Base-by-base conservation (phyloP, 169 alveolate genomes). In the Cryptosporidium sp. region DNA sequence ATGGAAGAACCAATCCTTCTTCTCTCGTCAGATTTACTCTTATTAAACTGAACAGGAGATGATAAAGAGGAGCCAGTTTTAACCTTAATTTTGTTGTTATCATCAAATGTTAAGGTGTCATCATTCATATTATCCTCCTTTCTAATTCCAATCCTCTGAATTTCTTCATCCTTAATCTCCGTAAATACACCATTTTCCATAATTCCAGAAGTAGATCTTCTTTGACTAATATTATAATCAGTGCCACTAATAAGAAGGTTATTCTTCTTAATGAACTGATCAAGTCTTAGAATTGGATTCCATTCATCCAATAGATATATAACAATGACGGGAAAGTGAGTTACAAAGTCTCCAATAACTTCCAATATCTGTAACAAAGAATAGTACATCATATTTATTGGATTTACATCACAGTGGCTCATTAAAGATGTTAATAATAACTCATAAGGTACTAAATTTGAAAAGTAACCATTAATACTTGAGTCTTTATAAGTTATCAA, bases 1-100 rank as follows among this genome's bases (percentile, higher is more conserved):
- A 62, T 69, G 35, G 89, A 65, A 10, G 89, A 80, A 12, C 89
- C 65, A 12, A 31, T 12, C 33, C 89, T 80, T 39, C 89, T 80
- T n/a, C 80, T 80, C 48, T 80, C 89, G 7, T 80, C 89, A 9
- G 65, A 80, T 48, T 50, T 80, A 35, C 55, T 65, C 35, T 65
- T 59, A 29, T 43, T 58, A 5, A 35, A 61, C 18, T 73, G 70
- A 3, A 35, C 39, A 31, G 86, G 86, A 41, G 86, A 55, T 6
- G 68, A 50, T 7, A 73, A 14, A n/a, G 85, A 31, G 10, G 84
- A 50, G 1, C 1, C 29, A 48, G 21, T 3, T 5, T 33, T 51
- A 48, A 33, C 12, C 23, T 33, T 26, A 37, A 21, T 31, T 14
- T 29, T 41, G 12, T 14, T 69, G 6, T 29, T 43, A 21, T 37